Base-by-base conservation (phyloP, 1,284 basidiomycete species). In the Ustilago trichophora region DNA sequence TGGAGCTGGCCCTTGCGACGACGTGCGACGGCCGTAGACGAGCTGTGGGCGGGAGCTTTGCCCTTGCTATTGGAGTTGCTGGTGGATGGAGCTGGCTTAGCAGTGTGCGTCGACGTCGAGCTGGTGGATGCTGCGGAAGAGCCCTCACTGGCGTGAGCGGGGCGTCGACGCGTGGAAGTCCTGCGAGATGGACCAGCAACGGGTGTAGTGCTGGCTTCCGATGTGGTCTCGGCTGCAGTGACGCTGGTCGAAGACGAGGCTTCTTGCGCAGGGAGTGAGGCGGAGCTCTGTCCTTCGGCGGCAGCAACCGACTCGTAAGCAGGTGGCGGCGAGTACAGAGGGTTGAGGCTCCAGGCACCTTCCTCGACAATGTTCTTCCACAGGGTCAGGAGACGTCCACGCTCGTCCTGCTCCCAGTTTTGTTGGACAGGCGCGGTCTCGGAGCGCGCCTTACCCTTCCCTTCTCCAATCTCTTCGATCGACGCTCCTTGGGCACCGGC, bases 331-430 rank as follows among this genome's bases (percentile, higher is more conserved):
- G 60, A 55, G 41, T 64, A 72, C 11, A 74, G 50, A 13, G 72
- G 64, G 44, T 75, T 75, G 44, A 74, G 53, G 40, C 67, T 54
- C 49, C 64, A 57, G 8, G 72, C 70, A 12, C 64, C 68, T 35
- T 76, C 75, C 45, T 76, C 75, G 26, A 76, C 60, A 22, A 76
- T 64, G 50, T 63, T 73, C 31, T 70, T 55, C 71, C 72, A 75
- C 44, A 76, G 40, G 0, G 56, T 60, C 40, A 66, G 43, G 22
- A 75, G 42, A 9, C 68, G 54, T 13, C 58, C 52, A 9, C 58
- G 52, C 35, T 75, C 73, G 19, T 72, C 58, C 3, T 56, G 53
- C 34, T 65, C 60, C 70, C 70, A 72, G 22, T 36, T 51, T 24
- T 59, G 55, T n/a, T 52, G 19, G n/a, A 34, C 41, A 8, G 54